These are phyloP conservation scores for Solanum hybrid DNA, from an alignment of 305 asterid species.

Conservation along the genomic window DNA sequence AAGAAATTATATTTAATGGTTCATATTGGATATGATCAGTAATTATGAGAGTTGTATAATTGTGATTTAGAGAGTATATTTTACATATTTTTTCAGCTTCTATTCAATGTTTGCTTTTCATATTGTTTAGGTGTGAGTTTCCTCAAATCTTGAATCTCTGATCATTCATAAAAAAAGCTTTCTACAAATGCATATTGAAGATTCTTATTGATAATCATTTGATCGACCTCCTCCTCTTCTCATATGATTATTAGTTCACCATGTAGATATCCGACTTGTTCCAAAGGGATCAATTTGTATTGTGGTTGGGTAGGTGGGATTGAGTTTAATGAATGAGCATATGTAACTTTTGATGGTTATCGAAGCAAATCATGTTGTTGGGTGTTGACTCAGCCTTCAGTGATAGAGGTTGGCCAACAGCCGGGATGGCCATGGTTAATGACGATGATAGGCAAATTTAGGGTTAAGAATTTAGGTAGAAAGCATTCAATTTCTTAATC, in stretches of 20 bases:
- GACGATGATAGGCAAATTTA: not conserved
- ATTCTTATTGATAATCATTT: not conserved
- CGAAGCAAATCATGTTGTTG: not conserved
- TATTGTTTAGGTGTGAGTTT: not conserved
- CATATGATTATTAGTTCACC: not conserved
- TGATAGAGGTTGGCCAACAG: not conserved
- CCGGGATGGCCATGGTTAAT: not conserved
- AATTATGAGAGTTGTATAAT: not conserved
- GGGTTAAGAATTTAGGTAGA: not conserved
- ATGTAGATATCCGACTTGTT: not conserved
- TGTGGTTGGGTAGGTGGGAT: not conserved
- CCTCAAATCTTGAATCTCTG: not conserved
- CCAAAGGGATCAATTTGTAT: not conserved
- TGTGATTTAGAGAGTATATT: not conserved
- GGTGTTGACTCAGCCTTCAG: not conserved
- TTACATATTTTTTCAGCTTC: not conserved
- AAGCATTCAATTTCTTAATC: not conserved
- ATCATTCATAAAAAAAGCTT: not conserved
- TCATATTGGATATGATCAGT: not conserved
- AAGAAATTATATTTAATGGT: not conserved
- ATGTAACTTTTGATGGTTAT: not conserved
- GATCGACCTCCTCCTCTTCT: not conserved
- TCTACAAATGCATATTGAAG: not conserved
- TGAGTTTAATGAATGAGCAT: not conserved
- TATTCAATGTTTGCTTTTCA: not conserved